Evolutionary conservation across 2,329 filamentous ascomycete species (phyloP).

Genomic region (Hymenoscyphus linearis): DNA sequence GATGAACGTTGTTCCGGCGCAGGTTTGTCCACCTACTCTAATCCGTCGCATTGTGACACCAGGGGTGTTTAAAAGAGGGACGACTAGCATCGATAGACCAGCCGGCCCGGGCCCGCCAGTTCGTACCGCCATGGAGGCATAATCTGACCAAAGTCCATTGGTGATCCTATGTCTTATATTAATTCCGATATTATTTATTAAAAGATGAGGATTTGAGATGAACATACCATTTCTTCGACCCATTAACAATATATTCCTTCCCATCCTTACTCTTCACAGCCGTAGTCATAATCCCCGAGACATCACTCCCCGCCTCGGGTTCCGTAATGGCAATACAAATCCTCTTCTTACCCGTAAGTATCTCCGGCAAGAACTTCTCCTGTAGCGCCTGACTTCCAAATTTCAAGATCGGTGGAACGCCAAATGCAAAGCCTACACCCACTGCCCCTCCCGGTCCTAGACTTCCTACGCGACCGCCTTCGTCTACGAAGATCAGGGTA

Average conservation of each 20-base stretch:
- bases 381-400: slow-evolving; percentile 59
- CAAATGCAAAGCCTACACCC: slow-evolving; percentile 68
- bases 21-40: slow-evolving; percentile 59
- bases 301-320: slow-evolving; percentile 67
- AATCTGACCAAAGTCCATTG: slow-evolving; percentile 66
- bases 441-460: slow-evolving; percentile 59
- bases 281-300: slow-evolving; percentile 66
- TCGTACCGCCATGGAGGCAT: slow-evolving; percentile 65
- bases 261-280: slow-evolving; percentile 58
- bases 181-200: not conserved
- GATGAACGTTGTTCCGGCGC: slow-evolving; percentile 68
- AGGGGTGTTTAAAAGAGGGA: slow-evolving; percentile 61
- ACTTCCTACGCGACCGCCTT: slow-evolving; percentile 61
- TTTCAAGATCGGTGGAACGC: slow-evolving; percentile 65
- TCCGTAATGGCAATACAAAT: slow-evolving; percentile 76
- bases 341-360: slow-evolving; percentile 61
- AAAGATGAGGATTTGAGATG: not conserved
- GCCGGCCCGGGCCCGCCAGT: slow-evolving; percentile 58
- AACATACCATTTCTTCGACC: slow-evolving; percentile 67
- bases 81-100: slow-evolving; percentile 62
- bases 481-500: slow-evolving; percentile 64
- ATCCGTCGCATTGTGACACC: slow-evolving; percentile 65
- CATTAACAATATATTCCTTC: slow-evolving; percentile 65
- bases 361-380: slow-evolving; percentile 60
- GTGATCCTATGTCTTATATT: slow-evolving; percentile 48